Evolutionary conservation across 2,329 filamentous ascomycete species (phyloP), one percentile per base, ranked within the genome.

Genomic region (Alternaria sp.): DNA sequence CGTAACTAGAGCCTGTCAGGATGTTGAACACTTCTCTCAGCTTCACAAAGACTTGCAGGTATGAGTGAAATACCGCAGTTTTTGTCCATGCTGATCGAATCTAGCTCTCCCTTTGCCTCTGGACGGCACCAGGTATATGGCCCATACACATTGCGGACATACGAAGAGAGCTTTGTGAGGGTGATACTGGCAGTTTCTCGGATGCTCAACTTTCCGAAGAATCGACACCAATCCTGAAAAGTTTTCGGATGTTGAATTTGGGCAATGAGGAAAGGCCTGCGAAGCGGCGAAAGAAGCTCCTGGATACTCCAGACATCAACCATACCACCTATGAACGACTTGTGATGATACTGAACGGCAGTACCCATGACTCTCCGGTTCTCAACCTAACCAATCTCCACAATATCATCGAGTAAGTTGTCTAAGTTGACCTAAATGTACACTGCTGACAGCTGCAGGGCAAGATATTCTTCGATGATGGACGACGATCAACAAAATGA

Each of bases 1-100:
- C 9, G 61, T 77, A 21, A 13, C 59, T 26, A 53, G 54, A 21
- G 57, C 72, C 2, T 78, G 74, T 49, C 67, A 70, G 11, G 65
- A 77, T 23, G 26, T 43, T 1, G 59, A 66, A 21, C 54, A 55
- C 9, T 67, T 77, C 15, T 64, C 52, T 5, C 51, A 40, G 4
- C 51, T 80, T 15, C 59, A 71, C 2, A 72, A 67, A 60, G 76
- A 80, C 49, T 51, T 80, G 49, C 75, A 79, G 70, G 78, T 80
- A 71, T 32, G 72, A 57, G 25, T 5, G 19, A 6, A 21, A 5
- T 9, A 26, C 36, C 30, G 10, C 30, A 15, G 3, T 30, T 6
- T 8, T n/a, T 12, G 32, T 15, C 17, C 6, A 28, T 11, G 43
- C 64, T 72, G 32, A 76, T 32, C n/a, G 15, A 10, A 5, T 5